A percentile compares a stretch with the other conserved stretches of the same genome.
These are phyloP conservation scores for Cyberlindnera sargentensis DNA, from an alignment of 805 yeast species.

Conservation along the genomic window DNA sequence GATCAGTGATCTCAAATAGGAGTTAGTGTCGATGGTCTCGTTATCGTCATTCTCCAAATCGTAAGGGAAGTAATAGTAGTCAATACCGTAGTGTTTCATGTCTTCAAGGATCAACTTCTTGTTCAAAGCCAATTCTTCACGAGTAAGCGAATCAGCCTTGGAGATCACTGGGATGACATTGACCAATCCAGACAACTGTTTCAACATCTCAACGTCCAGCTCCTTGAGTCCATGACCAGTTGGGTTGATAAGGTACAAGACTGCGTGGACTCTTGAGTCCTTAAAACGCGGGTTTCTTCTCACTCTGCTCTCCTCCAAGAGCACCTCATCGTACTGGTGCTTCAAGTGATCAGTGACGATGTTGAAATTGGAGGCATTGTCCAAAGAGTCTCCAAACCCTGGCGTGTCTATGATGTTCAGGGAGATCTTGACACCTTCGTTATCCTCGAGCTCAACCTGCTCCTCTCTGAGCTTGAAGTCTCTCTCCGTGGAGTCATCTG, in stretches of 20 bases:
- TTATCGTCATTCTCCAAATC: slow-evolving; percentile 48
- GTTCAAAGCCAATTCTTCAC: slow-evolving; percentile 66
- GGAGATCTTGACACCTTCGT: slow-evolving; percentile 77
- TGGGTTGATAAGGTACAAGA: slow-evolving; percentile 72
- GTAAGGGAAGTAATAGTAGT: slow-evolving; percentile 67
- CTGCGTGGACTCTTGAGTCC: slow-evolving; percentile 75
- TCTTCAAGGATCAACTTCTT: slow-evolving; percentile 74
- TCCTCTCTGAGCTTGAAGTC: slow-evolving; percentile 67
- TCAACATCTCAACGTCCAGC: slow-evolving; percentile 73
- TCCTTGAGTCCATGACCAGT: slow-evolving; percentile 79
- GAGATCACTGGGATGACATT: slow-evolving; percentile 83
- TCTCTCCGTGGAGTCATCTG: slow-evolving; percentile 43
- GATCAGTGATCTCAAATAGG: slow-evolving; percentile 52
- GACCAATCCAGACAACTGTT: slow-evolving; percentile 68
- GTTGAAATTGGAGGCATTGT: slow-evolving; percentile 61
- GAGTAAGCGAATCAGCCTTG: slow-evolving; percentile 80
- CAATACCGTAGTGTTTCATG: slow-evolving; percentile 60
- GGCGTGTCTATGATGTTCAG: slow-evolving; percentile 77
- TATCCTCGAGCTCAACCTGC: slow-evolving; percentile 77
- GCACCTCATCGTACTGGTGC: slow-evolving; percentile 77
- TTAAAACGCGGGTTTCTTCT: slow-evolving; percentile 81
- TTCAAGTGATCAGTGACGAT: slow-evolving; percentile 70
- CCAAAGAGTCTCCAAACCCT: slow-evolving; percentile 70
- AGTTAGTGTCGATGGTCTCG: slow-evolving; percentile 59
- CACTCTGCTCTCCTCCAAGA: slow-evolving; percentile 73